Base-by-base conservation (phyloP, 192 early-diverging fungal genomes). In the Coemansia sp. region DNA sequence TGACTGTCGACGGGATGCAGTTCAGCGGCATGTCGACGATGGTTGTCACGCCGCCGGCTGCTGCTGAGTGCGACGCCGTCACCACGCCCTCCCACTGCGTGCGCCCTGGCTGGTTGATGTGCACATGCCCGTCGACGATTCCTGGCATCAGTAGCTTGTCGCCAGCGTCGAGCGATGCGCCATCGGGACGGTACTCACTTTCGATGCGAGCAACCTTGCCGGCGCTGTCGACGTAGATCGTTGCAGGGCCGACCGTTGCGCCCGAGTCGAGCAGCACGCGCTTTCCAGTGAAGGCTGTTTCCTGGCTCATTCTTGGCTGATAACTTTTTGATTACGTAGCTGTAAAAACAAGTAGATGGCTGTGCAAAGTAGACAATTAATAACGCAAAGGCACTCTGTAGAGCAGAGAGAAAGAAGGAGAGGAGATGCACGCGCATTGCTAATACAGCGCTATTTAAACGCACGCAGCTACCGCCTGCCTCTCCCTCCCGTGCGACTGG, bases 1-100 rank as follows among this genome's bases (percentile, higher is more conserved):
- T 92, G 45, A 90, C 90, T 23, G 91, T 93, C 43, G 90, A 89
- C n/a, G 91, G 91, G 63, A 93, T 93, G 55, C 89, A 88, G 84
- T 93, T 93, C 63, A 93, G 84, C 20, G 91, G 91, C 91, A 93
- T 93, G 61, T 93, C 91, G 33, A 93, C 85, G 28, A 93, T 84
- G 1, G 91, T 91, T 0, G 90, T 93, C 29, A 89, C 86, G 65
- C 91, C 91, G 53, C 91, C 91, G 31, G 90, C 89, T n/a, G 90
- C 90, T 35, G 91, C 91, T 37, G 91, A 87, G 60, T 87, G 88
- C 28, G 90, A 90, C 39, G 89, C 91, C 3, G 87, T 93, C 56
- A 84, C 86, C 46, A 93, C 90, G 10, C 91, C 91, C 71, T 93
- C 91, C 91, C 91, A 93, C 66, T 89, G 84, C 58, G 91, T 93